phyloP scores from a whole-genome alignment of 208 protist genomes.

The Leishmania arabica region DNA sequence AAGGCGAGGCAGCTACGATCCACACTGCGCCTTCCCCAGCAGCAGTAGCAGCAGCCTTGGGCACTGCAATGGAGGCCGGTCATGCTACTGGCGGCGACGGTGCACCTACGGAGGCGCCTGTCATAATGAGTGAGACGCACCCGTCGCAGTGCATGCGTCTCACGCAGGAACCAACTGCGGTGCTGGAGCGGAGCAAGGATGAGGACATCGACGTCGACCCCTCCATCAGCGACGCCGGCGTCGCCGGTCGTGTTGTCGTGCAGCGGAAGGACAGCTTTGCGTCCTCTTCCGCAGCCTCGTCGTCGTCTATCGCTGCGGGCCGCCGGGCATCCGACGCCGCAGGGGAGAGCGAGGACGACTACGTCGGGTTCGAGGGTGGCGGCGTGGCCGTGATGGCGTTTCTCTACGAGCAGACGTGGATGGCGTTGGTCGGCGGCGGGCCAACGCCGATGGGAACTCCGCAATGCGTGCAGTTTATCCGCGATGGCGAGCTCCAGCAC shows the following conservation, averaged over 20 bases:
- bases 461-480: slow-evolving; percentile 31
- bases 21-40: background rate
- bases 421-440: slow-evolving; percentile 67
- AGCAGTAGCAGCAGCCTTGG: background rate
- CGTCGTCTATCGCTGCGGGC: slow-evolving; percentile 1
- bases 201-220: slow-evolving; percentile 20
- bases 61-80: background rate
- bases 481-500: slow-evolving; percentile 19
- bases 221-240: background rate
- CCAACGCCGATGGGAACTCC: slow-evolving; percentile 46
- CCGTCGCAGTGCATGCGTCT: background rate
- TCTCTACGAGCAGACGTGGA: slow-evolving; percentile 55
- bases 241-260: background rate
- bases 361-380: slow-evolving; percentile 35
- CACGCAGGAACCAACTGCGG: background rate
- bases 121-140: background rate
- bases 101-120: background rate
- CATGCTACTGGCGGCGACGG: background rate
- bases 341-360: slow-evolving; percentile 13
- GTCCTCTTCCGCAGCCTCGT: background rate
- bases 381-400: slow-evolving; percentile 68
- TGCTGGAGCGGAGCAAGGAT: slow-evolving; percentile 11
- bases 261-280: no score
- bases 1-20: no score
- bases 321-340: background rate